A percentile compares a stretch with the other conserved stretches of the same genome.
phyloP scores from a whole-genome alignment of 768 basidiomycete species.

The Crucibulum laeve region DNA sequence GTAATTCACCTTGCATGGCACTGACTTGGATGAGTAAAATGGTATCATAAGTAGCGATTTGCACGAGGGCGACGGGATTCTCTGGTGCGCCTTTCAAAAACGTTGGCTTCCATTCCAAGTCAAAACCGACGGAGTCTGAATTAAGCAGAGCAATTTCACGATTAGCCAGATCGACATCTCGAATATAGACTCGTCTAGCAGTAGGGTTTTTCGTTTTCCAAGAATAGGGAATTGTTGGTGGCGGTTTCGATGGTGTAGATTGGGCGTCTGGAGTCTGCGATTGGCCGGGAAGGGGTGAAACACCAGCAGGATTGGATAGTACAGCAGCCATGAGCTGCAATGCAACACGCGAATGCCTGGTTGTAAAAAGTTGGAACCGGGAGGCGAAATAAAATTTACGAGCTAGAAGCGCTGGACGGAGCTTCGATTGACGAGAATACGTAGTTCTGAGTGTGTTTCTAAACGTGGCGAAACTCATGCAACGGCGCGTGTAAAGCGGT shows the following conservation, averaged over 20 bases:
- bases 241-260: constrained; percentile 3
- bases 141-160: constrained; percentile 19
- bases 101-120: constrained; percentile 77
- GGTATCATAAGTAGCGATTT: constrained; percentile 53
- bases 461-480: too few species aligned
- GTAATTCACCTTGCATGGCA: constrained; percentile 43
- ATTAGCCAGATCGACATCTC: constrained; percentile 27
- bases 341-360: too few species aligned
- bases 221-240: constrained; percentile 25
- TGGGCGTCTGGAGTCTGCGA: neutral
- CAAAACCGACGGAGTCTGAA: constrained; percentile 53
- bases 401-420: too few species aligned
- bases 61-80: constrained; percentile 72
- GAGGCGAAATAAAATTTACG: too few species aligned
- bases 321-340: too few species aligned
- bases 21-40: constrained; percentile 66
- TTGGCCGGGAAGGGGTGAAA: neutral
- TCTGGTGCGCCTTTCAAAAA: constrained; percentile 46
- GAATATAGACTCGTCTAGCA: constrained; percentile 28
- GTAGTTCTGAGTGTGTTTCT: constrained; percentile 2
- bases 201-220: constrained; percentile 28
- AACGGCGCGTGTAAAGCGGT: neutral
- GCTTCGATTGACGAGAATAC: too few species aligned
- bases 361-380: too few species aligned
- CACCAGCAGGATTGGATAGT: neutral